Evolutionary conservation across 441 rosid genomes (phyloP).

Genomic region (Raphanus hybrid): DNA sequence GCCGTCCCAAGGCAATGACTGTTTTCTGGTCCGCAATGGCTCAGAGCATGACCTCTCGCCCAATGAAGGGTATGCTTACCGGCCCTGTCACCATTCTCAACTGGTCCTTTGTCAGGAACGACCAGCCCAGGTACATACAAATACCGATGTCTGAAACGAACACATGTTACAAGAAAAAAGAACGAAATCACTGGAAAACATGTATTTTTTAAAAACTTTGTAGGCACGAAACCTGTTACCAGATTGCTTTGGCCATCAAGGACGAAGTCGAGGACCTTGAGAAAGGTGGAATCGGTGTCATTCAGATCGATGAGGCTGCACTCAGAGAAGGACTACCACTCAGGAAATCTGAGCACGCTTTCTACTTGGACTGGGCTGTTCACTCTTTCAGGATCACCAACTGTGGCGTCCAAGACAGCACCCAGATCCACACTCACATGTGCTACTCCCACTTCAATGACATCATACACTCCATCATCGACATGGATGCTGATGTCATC

Average conservation of each 20-base stretch:
- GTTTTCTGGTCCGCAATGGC: slow-evolving; percentile 97
- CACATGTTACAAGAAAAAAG: background rate
- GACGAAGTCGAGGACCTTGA: slow-evolving; percentile 98
- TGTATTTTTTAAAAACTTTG: slow-evolving; percentile 17
- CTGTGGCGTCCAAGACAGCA: slow-evolving; percentile 79
- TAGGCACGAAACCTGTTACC: slow-evolving; percentile 95
- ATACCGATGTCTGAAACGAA: background rate
- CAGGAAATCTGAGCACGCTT: slow-evolving; percentile 95
- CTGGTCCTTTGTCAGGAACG: slow-evolving; percentile 97
- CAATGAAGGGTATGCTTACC: slow-evolving; percentile 99
- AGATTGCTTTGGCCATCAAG: slow-evolving; percentile 99
- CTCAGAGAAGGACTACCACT: slow-evolving; percentile 91
- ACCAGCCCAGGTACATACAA: slow-evolving; percentile 84
- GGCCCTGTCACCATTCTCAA: slow-evolving; percentile 98
- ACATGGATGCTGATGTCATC: slow-evolving; percentile 99
- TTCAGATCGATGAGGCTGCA: slow-evolving; percentile 98
- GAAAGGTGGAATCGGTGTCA: slow-evolving; percentile 85
- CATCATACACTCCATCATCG: slow-evolving; percentile 6
- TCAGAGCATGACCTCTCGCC: slow-evolving; percentile 96
- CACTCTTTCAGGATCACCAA: slow-evolving; percentile 99
- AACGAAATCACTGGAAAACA: slow-evolving; percentile 13
- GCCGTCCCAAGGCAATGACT: slow-evolving; percentile 98
- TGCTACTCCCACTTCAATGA: too few species aligned
- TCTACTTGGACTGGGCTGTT: slow-evolving; percentile 99
- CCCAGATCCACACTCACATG: slow-evolving; percentile 25